Base-by-base conservation (phyloP, 2,329 filamentous ascomycete genomes). In the Parafenestella ontariensis region DNA sequence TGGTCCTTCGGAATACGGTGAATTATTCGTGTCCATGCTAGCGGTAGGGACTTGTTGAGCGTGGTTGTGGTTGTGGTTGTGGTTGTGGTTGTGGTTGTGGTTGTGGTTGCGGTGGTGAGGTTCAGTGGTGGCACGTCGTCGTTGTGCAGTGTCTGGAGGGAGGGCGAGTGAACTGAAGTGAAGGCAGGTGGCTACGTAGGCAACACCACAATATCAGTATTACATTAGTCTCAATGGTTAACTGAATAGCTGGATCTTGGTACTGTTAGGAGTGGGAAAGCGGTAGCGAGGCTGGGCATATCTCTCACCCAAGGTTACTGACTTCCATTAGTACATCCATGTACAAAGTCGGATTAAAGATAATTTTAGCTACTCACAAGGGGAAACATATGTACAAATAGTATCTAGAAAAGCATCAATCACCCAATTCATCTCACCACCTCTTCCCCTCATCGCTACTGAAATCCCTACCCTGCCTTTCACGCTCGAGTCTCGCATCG, bases 401-500 rank as follows among this genome's bases (percentile, higher is more conserved):
- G 13, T 21, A 15, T 23, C 5, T 4, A 24, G 17, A 24, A 23
- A 4, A 10, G 6, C 21, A 24, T 40, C 3, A 23, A 21, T 24
- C 17, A 21, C 13, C 37, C 6, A 40, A 8, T 17, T 15, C 4
- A n/a, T 23, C 33, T 54, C 52, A 76, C 74, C 73, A 76, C 47
- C 52, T 68, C 58, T 64, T 74, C 0, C 58, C 56, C 9, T 73
- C 66, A 10, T 56, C 61, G 13, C 56, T 54, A 17, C 65, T 64
- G 54, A 80, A 81, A 46, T 79, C 73, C n/a, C 74, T 75, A 0
- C 80, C 81, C 48, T 75, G 74, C 46, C 82, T 68, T 59, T 84
- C 82, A 52, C 74, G 73, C 58, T 83, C 82, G 5, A 83, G 57
- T 39, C 78, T 69, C 17, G 76, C 75, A 60, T 83, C 80, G 58